Percentiles rank a stretch among this genome's conserved stretches.
These are phyloP conservation scores for Tolypocladium cylindrosporum DNA, from an alignment of 2,329 filamentous ascomycete species.

Conservation along the genomic window DNA sequence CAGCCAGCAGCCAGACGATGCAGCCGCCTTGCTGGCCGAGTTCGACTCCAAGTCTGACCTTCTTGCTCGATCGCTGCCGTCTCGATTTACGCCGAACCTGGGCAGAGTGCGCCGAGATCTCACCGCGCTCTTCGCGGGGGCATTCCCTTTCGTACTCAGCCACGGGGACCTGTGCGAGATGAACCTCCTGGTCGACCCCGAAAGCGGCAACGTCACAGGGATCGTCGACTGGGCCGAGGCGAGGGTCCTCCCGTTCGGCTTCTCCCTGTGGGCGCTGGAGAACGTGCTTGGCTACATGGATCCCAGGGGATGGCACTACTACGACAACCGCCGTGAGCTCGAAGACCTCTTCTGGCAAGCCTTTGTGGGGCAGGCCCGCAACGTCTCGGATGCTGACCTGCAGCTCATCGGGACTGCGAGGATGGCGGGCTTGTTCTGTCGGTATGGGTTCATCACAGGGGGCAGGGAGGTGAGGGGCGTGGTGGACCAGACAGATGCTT, in stretches of 20 bases:
- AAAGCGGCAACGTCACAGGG: slow-evolving; percentile 16
- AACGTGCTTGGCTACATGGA: slow-evolving; percentile 11
- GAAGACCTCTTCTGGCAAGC: neutral
- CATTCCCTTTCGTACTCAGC: slow-evolving; percentile 6
- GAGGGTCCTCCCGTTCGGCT: slow-evolving; percentile 16
- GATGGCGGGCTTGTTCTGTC: no score
- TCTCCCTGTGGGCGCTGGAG: slow-evolving; percentile 16
- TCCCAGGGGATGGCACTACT: slow-evolving; percentile 8
- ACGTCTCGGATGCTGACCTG: no score
- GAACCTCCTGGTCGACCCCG: slow-evolving; percentile 16
- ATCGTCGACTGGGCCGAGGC: slow-evolving; percentile 20
- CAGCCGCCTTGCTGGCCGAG: slow-evolving; percentile 1
- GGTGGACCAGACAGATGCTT: no score
- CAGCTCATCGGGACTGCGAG: no score
- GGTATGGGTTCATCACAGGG: no score
- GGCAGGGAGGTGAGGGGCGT: no score
- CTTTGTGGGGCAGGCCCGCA: no score
- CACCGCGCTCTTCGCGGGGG: neutral
- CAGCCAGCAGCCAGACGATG: neutral
- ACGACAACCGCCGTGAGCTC: slow-evolving; percentile 3
- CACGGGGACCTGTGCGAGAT: slow-evolving; percentile 15
- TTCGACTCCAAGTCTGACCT: slow-evolving; percentile 3
- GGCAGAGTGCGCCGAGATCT: neutral
- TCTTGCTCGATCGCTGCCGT: slow-evolving; percentile 3
- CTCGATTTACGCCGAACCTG: slow-evolving; percentile 1